phyloP scores from a whole-genome alignment of 495 filamentous ascomycete species.

The Aspergillus campestris region DNA sequence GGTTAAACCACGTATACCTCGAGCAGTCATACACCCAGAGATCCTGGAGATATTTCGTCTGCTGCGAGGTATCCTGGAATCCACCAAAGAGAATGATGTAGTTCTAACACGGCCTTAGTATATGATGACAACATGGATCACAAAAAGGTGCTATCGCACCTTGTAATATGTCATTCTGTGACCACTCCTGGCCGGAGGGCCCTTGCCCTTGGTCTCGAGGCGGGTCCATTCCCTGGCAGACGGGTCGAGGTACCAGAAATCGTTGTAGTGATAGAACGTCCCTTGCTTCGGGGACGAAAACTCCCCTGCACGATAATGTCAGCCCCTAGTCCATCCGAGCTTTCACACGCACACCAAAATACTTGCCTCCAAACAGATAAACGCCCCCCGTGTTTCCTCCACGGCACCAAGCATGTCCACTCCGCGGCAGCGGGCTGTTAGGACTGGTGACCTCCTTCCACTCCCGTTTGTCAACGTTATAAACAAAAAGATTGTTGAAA shows the following conservation, averaged over 20 bases:
- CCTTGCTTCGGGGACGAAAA: constrained; percentile 86
- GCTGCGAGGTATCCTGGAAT: constrained; percentile 91
- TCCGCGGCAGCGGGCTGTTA: constrained; percentile 84
- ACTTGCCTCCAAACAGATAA: constrained; percentile 78
- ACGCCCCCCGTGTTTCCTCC: constrained; percentile 77
- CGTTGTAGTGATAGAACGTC: constrained; percentile 98
- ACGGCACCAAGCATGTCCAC: constrained; percentile 87
- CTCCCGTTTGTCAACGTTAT: constrained; percentile 75
- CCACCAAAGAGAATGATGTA: constrained; percentile 71
- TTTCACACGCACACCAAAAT: background rate
- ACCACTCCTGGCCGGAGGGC: constrained; percentile 81
- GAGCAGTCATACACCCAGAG: constrained; percentile 62
- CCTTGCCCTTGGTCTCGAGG: constrained; percentile 78
- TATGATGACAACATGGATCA: constrained; percentile 12
- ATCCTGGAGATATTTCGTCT: constrained; percentile 78
- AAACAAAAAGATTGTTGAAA: constrained; percentile 74
- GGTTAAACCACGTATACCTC: constrained; percentile 69
- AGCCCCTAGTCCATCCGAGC: constrained; percentile 9
- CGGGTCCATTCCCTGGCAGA: constrained; percentile 79
- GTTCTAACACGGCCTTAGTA: constrained; percentile 31
- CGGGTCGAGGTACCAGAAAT: constrained; percentile 90
- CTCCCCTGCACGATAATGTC: constrained; percentile 27
- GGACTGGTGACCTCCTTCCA: constrained; percentile 85
- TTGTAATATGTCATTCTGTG: constrained; percentile 96
- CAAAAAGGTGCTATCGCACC: constrained; percentile 33